Evolutionary conservation across 495 filamentous ascomycete species (phyloP).

Genomic region (Echria macrotheca): DNA sequence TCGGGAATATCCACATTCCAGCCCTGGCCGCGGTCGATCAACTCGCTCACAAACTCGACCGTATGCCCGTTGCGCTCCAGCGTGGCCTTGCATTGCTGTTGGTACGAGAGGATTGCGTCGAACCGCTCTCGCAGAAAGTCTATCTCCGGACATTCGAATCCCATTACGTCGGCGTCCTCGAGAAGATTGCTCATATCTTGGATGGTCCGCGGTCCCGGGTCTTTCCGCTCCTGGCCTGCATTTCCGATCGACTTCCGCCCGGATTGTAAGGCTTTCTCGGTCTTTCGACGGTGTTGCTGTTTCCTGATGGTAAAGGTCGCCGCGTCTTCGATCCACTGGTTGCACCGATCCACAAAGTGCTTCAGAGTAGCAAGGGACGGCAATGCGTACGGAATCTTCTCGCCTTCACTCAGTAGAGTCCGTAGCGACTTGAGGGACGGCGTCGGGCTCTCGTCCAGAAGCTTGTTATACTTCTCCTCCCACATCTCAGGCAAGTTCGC

Average conservation of each 20-base stretch:
- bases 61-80: conserved; percentile 55
- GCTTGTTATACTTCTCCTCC: conserved; percentile 83
- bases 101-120: conserved; percentile 81
- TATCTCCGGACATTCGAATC: conserved; percentile 94
- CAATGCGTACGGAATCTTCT: conserved; percentile 92
- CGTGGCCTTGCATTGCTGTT: conserved; percentile 64
- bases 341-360: conserved; percentile 88
- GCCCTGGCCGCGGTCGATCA: conserved; percentile 77
- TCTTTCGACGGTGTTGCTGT: conserved; percentile 97
- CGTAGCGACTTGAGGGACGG: conserved; percentile 84
- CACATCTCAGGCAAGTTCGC: conserved; percentile 81
- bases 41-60: conserved; percentile 75
- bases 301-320: conserved; percentile 96
- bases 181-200: conserved; percentile 85
- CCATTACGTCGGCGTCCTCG: conserved; percentile 76
- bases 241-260: conserved; percentile 61
- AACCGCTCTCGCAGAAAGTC: conserved; percentile 78
- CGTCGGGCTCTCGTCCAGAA: conserved; percentile 72
- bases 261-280: conserved; percentile 84
- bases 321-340: conserved; percentile 97
- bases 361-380: conserved; percentile 76
- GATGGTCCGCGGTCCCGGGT: conserved; percentile 84
- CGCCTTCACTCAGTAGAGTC: conserved; percentile 83
- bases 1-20: conserved; percentile 96
- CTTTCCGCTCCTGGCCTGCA: conserved; percentile 68